Percentiles rank a stretch among this genome's conserved stretches.
phyloP scores from a whole-genome alignment of 1,139 yeast genomes.

The Magnusiomyces sp. region DNA sequence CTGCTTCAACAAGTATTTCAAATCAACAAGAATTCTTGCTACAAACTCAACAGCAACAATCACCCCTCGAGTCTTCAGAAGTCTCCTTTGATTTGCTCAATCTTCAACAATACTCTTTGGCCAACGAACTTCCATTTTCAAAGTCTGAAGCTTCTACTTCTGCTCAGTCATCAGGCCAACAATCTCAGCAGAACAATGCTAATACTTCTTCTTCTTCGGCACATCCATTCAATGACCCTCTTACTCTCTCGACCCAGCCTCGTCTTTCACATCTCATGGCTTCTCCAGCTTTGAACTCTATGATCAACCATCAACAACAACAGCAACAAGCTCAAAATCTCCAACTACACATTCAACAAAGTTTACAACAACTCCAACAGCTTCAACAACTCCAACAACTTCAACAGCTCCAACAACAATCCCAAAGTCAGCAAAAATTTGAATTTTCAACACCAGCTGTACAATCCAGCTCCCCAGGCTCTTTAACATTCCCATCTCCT shows the following conservation, averaged over 20 bases:
- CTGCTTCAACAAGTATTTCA: not conserved
- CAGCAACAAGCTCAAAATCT: not conserved
- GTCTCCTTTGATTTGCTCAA: slow-evolving; percentile 6
- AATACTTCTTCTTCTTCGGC: too few species aligned
- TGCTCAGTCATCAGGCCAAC: slow-evolving; percentile 2
- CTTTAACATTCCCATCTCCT: not conserved
- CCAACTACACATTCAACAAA: not conserved
- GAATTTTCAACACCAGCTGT: not conserved
- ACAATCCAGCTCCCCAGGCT: not conserved
- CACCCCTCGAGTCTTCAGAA: not conserved
- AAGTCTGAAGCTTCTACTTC: not conserved
- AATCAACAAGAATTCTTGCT: slow-evolving; percentile 1
- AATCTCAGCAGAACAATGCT: not conserved
- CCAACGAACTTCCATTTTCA: slow-evolving; percentile 11
- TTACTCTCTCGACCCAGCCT: slow-evolving; percentile 8
- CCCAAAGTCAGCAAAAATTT: not conserved
- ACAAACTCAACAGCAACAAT: too few species aligned
- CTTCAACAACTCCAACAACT: slow-evolving; percentile 2
- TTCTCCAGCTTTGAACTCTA: slow-evolving; percentile 12
- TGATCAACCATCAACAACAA: slow-evolving; percentile 7
- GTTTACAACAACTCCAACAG: not conserved
- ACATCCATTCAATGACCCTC: slow-evolving; percentile 3
- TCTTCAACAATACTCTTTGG: slow-evolving; percentile 10
- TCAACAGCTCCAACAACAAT: not conserved
- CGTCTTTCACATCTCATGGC: slow-evolving; percentile 8